phyloP scores from a whole-genome alignment of 148 eudicot species.

The Rhododendron williamsianum region DNA sequence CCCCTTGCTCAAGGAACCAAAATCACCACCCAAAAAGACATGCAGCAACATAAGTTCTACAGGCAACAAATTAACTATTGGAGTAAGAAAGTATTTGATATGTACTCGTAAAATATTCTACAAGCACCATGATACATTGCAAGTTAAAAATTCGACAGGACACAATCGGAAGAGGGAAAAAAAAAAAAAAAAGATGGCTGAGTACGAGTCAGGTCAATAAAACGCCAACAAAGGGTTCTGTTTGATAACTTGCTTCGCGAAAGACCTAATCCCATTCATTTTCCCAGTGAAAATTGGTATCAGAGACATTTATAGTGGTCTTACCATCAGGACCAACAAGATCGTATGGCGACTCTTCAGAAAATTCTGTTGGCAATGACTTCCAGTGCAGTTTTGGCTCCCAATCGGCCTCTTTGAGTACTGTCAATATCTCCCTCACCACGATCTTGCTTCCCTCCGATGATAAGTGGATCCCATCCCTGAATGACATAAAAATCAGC shows the following conservation, averaged over 20 bases:
- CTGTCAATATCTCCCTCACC: slow-evolving; percentile 32
- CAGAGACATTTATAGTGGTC: slow-evolving; percentile 24
- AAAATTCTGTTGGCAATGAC: slow-evolving; percentile 34
- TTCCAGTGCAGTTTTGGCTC: slow-evolving; percentile 47
- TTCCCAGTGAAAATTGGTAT: slow-evolving; percentile 25
- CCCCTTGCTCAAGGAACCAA: too few species aligned
- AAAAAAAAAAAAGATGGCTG: neutral
- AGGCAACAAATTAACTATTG: neutral
- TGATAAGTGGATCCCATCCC: slow-evolving; percentile 48
- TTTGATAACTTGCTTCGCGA: neutral
- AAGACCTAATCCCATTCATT: slow-evolving; percentile 21
- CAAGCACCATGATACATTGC: neutral
- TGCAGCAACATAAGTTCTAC: too few species aligned
- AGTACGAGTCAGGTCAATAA: neutral
- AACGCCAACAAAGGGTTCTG: neutral
- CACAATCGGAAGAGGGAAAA: neutral
- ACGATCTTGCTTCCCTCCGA: slow-evolving; percentile 40
- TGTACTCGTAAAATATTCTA: neutral
- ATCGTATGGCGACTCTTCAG: slow-evolving; percentile 28
- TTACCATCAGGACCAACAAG: slow-evolving; percentile 28
- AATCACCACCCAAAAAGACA: too few species aligned
- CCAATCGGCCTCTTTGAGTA: slow-evolving; percentile 41
- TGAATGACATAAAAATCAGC: neutral
- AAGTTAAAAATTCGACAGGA: neutral
- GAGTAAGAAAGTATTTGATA: neutral